phyloP scores from a whole-genome alignment of 345 rosid species.

The Citrus reticulata region DNA sequence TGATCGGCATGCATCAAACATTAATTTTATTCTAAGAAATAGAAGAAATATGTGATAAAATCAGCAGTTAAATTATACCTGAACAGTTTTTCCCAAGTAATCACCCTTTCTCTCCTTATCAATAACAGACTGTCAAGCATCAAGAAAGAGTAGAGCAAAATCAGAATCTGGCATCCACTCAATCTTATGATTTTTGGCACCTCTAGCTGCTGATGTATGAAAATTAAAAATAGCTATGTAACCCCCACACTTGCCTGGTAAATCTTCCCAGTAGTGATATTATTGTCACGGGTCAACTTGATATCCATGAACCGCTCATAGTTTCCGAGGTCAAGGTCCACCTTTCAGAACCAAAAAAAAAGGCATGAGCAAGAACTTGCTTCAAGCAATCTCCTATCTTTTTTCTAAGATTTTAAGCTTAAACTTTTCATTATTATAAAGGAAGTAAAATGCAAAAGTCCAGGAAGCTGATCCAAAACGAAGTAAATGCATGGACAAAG shows the following conservation, averaged over 20 bases:
- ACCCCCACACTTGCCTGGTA: slow-evolving; percentile 57
- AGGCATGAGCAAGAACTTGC: background rate
- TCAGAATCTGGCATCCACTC: background rate
- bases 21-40: background rate
- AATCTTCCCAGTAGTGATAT: slow-evolving; percentile 91
- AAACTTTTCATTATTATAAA: too few relatives aligned
- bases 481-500: background rate
- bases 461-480: background rate
- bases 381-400: background rate
- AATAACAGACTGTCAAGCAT: slow-evolving; percentile 58
- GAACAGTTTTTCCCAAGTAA: slow-evolving; percentile 96
- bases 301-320: slow-evolving; percentile 91
- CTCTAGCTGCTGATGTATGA: background rate
- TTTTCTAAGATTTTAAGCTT: background rate
- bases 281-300: slow-evolving; percentile 80
- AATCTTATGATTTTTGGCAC: background rate
- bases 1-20: background rate
- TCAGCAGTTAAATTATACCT: slow-evolving; percentile 39
- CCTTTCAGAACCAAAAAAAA: slow-evolving; percentile 41
- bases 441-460: background rate
- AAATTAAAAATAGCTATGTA: background rate
- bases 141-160: background rate
- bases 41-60: background rate
- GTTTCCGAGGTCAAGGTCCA: slow-evolving; percentile 98
- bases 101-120: slow-evolving; percentile 94